Evolutionary conservation across 129 eudicot genomes (phyloP).

Genomic region (Pulicaria dysenterica): DNA sequence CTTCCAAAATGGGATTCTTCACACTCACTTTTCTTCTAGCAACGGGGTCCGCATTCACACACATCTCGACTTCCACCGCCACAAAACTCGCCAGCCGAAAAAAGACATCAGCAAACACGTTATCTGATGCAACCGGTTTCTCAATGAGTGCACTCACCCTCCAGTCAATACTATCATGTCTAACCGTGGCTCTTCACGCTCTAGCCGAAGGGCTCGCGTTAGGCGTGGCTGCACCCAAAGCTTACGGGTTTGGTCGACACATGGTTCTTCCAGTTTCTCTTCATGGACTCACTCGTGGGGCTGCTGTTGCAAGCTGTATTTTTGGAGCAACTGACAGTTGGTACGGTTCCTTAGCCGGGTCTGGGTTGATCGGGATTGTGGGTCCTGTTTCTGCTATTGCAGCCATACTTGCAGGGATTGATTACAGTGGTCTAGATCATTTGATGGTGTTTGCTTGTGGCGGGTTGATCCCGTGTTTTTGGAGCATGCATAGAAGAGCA

Average conservation of each 20-base stretch:
- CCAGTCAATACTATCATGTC: slow-evolving; percentile 67
- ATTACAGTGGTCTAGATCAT: slow-evolving; percentile 86
- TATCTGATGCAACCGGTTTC: slow-evolving; percentile 45
- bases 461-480: slow-evolving; percentile 71
- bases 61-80: slow-evolving; percentile 43
- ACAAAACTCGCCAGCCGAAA: slow-evolving; percentile 51
- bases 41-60: slow-evolving; percentile 58
- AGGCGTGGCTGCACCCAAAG: slow-evolving; percentile 98
- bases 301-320: slow-evolving; percentile 92
- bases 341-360: slow-evolving; percentile 71
- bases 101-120: slow-evolving; percentile 58
- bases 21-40: slow-evolving; percentile 57
- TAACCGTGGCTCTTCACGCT: slow-evolving; percentile 77
- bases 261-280: slow-evolving; percentile 82
- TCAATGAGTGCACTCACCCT: slow-evolving; percentile 69
- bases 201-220: slow-evolving; percentile 89
- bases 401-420: slow-evolving; percentile 77
- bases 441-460: slow-evolving; percentile 92
- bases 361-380: slow-evolving; percentile 73
- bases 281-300: slow-evolving; percentile 88
- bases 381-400: slow-evolving; percentile 90
- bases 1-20: slow-evolving; percentile 62
- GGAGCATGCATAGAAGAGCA: slow-evolving; percentile 65
- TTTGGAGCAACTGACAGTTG: slow-evolving; percentile 92
- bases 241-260: slow-evolving; percentile 85